Base-by-base conservation (phyloP, 192 early-diverging fungal genomes). In the Rhizophagus clarus region DNA sequence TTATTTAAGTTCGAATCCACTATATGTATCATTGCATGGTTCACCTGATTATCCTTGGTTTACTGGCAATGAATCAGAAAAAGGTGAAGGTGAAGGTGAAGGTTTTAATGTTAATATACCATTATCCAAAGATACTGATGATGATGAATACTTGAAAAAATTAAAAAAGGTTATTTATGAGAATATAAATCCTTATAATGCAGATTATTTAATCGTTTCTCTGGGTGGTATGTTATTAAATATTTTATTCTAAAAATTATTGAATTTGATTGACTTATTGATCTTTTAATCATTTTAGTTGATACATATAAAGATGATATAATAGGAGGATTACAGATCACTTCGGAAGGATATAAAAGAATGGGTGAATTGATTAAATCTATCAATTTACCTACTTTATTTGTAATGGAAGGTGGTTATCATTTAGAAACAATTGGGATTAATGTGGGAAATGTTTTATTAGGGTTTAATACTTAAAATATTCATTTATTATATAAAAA, bases 31-130 rank as follows among this genome's bases (percentile, higher is more conserved):
- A 28, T 73, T 94, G 0, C 93, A 94, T 79, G 89, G 84, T 10
- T 64, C 34, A 11, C 81, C 85, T 3, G 91, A 90, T 31, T 94
- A 92, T 79, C 93, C 93, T 11, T 91, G 87, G 80, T 93, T 89
- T 74, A 90, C 86, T 72, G 93, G 92, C 17, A 71, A 84, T 22
- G 87, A 40, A 1, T 62, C 82, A 1, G 93, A 94, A 62, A 84
- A 28, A 29, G 93, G 92, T 10, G 76, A 83, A 60, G 90, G 89
- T 1, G 85, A 88, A n/a, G 93, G 92, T 8, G 40, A 85, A 81
- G 92, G 91, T 11, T 93, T 87, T 78, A 94, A 92, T 72, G 80
- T 94, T 45, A 94, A 94, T 82, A 78, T 93, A 28, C 91, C 92
- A 12, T 79, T 94, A 29, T 76, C 82, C 20, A 37, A 85, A 31